These are phyloP conservation scores for Cladorrhinum sp. DNA, from an alignment of 2,329 filamentous ascomycete species.

Conservation along the genomic window DNA sequence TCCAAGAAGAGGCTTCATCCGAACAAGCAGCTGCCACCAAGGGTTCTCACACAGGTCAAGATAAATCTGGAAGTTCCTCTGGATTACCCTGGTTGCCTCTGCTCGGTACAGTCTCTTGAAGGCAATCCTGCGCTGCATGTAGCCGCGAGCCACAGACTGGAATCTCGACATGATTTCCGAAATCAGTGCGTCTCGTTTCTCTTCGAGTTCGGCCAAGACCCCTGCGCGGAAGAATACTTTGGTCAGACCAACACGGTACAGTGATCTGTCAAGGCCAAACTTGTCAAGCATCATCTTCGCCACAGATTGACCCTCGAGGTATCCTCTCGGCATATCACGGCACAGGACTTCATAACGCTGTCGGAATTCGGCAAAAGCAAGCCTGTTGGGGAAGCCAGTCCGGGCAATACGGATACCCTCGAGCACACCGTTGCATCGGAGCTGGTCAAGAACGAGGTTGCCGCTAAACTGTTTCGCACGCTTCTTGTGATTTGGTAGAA, in stretches of 20 bases:
- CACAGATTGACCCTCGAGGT: slow-evolving; percentile 83
- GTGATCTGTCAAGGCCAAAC: slow-evolving; percentile 75
- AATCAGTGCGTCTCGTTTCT: slow-evolving; percentile 88
- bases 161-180: slow-evolving; percentile 91
- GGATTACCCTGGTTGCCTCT: slow-evolving; percentile 91
- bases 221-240: slow-evolving; percentile 98
- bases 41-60: slow-evolving; percentile 85
- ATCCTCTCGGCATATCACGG: slow-evolving; percentile 80
- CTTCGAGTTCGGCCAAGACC: slow-evolving; percentile 93
- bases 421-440: slow-evolving; percentile 98
- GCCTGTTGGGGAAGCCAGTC: slow-evolving; percentile 91
- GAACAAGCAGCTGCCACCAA: slow-evolving; percentile 94
- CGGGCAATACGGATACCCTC: slow-evolving; percentile 96
- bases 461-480: slow-evolving; percentile 88
- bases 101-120: slow-evolving; percentile 93
- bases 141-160: slow-evolving; percentile 87
- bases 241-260: slow-evolving; percentile 90
- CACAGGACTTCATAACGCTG: slow-evolving; percentile 96
- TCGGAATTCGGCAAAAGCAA: slow-evolving; percentile 90
- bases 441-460: slow-evolving; percentile 88
- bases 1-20: slow-evolving; percentile 92
- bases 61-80: slow-evolving; percentile 90
- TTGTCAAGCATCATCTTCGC: slow-evolving; percentile 86
- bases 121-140: slow-evolving; percentile 79
- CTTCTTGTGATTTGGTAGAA: slow-evolving; percentile 97